Evolutionary conservation across 2,329 filamentous ascomycete genomes (phyloP), one percentile per base, ranked within the genome.

Genomic region (Pyricularia sp.): DNA sequence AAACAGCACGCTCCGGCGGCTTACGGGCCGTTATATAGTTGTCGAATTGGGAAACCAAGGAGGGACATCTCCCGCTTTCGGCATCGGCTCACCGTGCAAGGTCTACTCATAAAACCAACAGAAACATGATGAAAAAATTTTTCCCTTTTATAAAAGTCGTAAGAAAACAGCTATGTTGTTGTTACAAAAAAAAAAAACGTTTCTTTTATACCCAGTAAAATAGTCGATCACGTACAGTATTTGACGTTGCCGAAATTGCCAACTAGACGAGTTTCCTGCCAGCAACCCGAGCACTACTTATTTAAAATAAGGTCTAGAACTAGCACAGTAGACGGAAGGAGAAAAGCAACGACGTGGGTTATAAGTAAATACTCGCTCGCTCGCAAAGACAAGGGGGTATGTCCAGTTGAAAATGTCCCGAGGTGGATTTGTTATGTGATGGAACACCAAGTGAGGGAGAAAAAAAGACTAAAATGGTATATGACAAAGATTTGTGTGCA

Each of bases 321-420:
- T 30, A 63, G n/a, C 59, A 25, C 55, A 59, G 10, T n/a, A 59
- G 55, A 59, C 6, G 7, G 25, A 23, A 25, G 10, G n/a, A 58
- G 20, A 9, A 58, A 59, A 59, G 9, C 5, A 9, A 23, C 26
- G 11, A 26, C 5, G 9, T 64, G 63, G n/a, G 17, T 28, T 31
- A 17, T 23, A 20, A 42, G 26, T 31, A 66, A 23, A 66, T 66
- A 31, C 64, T 33, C 64, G 64, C 64, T 66, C 64, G 64, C 64
- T 66, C 26, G 26, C 3, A 28, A 59, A 59, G n/a, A 28, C 30
- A 28, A 64, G n/a, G 63, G 63, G 63, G 61, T 64, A 64, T 64
- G 63, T 64, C 63, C 26, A 30, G 26, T 30, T 64, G 25, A 31
- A 28, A 4, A 64, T 31, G 55, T 59, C 23, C 55, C n/a, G 9